Conservation (phyloP, 345 rosid species). For the Litchi chinensis region DNA sequence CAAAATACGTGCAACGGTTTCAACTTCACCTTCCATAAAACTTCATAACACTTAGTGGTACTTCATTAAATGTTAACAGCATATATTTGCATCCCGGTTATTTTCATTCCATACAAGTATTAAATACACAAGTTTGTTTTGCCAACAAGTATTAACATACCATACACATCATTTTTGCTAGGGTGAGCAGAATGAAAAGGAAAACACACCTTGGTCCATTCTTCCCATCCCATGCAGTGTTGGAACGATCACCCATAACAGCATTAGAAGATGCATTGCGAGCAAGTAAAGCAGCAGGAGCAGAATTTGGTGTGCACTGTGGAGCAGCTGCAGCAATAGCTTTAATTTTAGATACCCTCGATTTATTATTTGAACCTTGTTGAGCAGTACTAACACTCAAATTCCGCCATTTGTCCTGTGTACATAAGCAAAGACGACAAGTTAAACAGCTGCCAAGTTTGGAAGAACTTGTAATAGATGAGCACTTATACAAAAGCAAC, state of each 20-base stretch:
- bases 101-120: background rate
- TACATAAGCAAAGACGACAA: conserved; percentile 18
- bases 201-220: conserved; percentile 36
- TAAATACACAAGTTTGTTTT: background rate
- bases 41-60: background rate
- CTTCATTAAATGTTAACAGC: background rate
- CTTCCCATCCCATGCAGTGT: conserved; percentile 37
- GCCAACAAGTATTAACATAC: background rate
- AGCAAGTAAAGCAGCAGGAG: conserved; percentile 38
- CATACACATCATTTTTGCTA: background rate
- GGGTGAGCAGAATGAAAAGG: conserved; percentile 1
- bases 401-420: conserved; percentile 88
- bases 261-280: conserved; percentile 38
- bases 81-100: background rate
- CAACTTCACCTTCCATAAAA: background rate
- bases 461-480: background rate
- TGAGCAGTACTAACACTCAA: conserved; percentile 58
- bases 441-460: background rate
- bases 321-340: conserved; percentile 14
- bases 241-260: conserved; percentile 32
- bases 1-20: background rate
- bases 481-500: background rate
- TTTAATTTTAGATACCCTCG: conserved; percentile 49
- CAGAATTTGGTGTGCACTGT: conserved; percentile 26
- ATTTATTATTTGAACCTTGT: conserved; percentile 62